Evolutionary conservation across 2,329 filamentous ascomycete genomes (phyloP).

Genomic region (Scleromitrula shiraiana): DNA sequence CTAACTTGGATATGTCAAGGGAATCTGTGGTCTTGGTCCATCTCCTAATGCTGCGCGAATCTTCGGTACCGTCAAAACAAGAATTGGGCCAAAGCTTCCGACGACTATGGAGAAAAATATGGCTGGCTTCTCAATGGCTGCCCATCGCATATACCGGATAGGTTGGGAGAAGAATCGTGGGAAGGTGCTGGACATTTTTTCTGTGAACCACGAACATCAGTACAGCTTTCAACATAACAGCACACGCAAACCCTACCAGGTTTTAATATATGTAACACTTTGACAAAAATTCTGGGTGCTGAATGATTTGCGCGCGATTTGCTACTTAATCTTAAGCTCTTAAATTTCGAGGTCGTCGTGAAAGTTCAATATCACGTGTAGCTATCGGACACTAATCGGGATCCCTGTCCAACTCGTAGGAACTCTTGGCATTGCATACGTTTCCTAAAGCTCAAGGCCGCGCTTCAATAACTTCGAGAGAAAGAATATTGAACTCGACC

Average conservation of each 20-base stretch:
- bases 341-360: conserved; percentile 13
- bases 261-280: background rate
- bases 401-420: conserved; percentile 10
- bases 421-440: conserved; percentile 30
- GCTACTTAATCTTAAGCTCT: too few species aligned
- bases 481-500: conserved; percentile 15
- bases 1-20: conserved; percentile 89
- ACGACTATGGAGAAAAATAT: conserved; percentile 82
- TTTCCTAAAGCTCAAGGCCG: conserved; percentile 29
- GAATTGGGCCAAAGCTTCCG: conserved; percentile 63
- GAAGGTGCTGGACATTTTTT: conserved; percentile 52
- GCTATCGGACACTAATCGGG: conserved; percentile 6
- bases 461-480: conserved; percentile 11
- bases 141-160: conserved; percentile 80
- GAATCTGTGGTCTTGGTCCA: conserved; percentile 61
- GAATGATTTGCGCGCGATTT: background rate
- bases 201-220: conserved; percentile 23
- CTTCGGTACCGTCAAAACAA: conserved; percentile 64
- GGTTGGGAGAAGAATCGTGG: conserved; percentile 81
- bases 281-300: background rate
- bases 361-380: conserved; percentile 14
- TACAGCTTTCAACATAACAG: background rate
- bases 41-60: conserved; percentile 68
- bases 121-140: conserved; percentile 78
- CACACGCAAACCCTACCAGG: background rate